Evolutionary conservation across 1,284 basidiomycete species (phyloP).

Genomic region (Sanguinoderma infundibulare): DNA sequence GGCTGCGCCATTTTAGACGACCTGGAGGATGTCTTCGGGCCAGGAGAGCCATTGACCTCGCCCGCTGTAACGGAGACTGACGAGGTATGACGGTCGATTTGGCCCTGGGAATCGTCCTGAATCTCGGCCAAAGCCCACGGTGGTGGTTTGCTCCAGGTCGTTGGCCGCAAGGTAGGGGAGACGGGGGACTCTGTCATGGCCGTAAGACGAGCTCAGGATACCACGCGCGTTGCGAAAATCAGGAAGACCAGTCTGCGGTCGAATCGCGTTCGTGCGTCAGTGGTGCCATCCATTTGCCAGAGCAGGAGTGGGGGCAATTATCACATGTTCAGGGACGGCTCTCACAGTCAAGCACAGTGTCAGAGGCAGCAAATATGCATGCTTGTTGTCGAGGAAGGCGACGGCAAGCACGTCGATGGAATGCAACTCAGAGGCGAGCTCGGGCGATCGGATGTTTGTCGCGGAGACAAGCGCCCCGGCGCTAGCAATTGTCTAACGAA

Average conservation of each 20-base stretch:
- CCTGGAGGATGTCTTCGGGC: neutral
- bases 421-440: too few species aligned
- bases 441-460: neutral
- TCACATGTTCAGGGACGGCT: constrained; percentile 4
- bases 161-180: neutral
- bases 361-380: too few species aligned
- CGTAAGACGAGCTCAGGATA: neutral
- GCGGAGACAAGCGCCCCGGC: neutral
- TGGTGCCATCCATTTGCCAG: constrained; percentile 4
- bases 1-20: constrained; percentile 15
- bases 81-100: constrained; percentile 2
- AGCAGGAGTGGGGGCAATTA: constrained; percentile 6
- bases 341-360: too few species aligned
- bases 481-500: neutral
- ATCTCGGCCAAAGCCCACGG: constrained; percentile 7
- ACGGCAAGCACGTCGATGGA: neutral
- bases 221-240: neutral
- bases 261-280: constrained; percentile 2
- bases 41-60: constrained; percentile 1
- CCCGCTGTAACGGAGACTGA: constrained; percentile 7
- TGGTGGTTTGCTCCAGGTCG: constrained; percentile 1
- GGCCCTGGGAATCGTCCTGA: constrained; percentile 5
- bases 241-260: neutral
- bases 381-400: neutral
- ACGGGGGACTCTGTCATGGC: neutral